Percentiles rank a stretch among this genome's conserved stretches.
These are phyloP conservation scores for Neohortaea acidophila DNA, from an alignment of 495 filamentous ascomycete species.

Conservation along the genomic window DNA sequence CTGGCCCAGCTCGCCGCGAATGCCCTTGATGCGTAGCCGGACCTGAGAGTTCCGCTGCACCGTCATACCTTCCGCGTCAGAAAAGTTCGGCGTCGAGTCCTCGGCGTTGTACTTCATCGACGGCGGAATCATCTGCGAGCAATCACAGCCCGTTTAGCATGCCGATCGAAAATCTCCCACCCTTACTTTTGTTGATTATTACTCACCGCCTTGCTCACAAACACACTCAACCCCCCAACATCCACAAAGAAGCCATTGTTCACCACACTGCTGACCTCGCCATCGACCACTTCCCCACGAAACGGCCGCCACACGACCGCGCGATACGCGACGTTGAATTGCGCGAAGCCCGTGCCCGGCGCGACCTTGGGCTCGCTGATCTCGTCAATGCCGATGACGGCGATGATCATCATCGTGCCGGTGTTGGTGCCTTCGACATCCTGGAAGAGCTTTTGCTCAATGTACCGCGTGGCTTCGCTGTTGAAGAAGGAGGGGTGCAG, in stretches of 20 bases:
- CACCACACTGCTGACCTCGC: constrained; percentile 76
- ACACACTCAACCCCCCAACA: constrained; percentile 73
- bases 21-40: constrained; percentile 82
- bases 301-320: constrained; percentile 97
- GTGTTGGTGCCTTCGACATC: constrained; percentile 82
- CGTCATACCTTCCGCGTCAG: constrained; percentile 56
- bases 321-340: constrained; percentile 87
- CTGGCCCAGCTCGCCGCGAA: constrained; percentile 74
- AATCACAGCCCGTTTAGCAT: not conserved
- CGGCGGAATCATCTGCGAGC: constrained; percentile 56
- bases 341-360: constrained; percentile 72
- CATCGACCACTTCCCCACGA: constrained; percentile 91
- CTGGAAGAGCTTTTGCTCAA: constrained; percentile 68
- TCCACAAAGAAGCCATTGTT: constrained; percentile 84
- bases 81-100: constrained; percentile 27
- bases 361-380: constrained; percentile 85
- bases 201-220: constrained; percentile 75
- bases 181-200: not conserved
- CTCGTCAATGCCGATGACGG: constrained; percentile 77
- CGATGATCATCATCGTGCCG: constrained; percentile 88
- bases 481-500: constrained; percentile 96
- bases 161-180: not conserved
- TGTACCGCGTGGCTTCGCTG: constrained; percentile 72
- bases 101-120: constrained; percentile 86
- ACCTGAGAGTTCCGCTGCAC: constrained; percentile 90